Base-by-base conservation (phyloP, 1,284 basidiomycete genomes). In the Fomitopsis palustris region DNA sequence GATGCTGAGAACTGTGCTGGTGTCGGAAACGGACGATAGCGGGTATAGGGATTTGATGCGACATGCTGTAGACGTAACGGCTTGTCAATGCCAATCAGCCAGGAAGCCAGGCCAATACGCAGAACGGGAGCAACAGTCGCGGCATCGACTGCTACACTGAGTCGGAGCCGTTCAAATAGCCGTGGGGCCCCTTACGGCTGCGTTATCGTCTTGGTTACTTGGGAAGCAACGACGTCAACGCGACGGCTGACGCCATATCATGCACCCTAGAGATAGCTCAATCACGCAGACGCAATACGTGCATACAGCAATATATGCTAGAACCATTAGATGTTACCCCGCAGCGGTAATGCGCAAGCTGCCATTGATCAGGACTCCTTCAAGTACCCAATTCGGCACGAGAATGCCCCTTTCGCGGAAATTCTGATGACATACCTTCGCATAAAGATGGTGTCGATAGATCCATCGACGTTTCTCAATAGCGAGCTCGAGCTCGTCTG, bases 41-140 rank as follows among this genome's bases (percentile, higher is more conserved):
- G 84, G 3, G 93, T 95, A 67, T 83, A 87, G 0, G 83, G 72
- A 69, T 96, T 96, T 19, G 91, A 92, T 4, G 91, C 92, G 57
- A 95, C 84, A 69, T 96, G 93, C 92, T 95, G 60, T 47, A n/a
- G 14, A 47, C 45, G 43, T 45, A 27, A 23, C 17, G 2, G 39
- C 3, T 42, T 19, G 21, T 42, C 21, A 42, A 42, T 42, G 21
- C 25, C 4, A 29, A 17, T 14, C 12, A 25, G 4, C 16, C 3
- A 42, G 39, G 8, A 7, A 37, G 35, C 35, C 8, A 42, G 14
- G 10, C 39, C 17, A 16, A 42, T 42, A n/a, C 10, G 39, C 9
- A 51, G 39, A n/a, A 42, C 8, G 39, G 19, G 35, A 37, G 8
- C 35, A 14, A 37, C 35, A 37, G 12, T 3, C 35, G 3, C 35